Base-by-base conservation (phyloP, 2,329 filamentous ascomycete genomes). In the Colletotrichum gloeosporioides region DNA sequence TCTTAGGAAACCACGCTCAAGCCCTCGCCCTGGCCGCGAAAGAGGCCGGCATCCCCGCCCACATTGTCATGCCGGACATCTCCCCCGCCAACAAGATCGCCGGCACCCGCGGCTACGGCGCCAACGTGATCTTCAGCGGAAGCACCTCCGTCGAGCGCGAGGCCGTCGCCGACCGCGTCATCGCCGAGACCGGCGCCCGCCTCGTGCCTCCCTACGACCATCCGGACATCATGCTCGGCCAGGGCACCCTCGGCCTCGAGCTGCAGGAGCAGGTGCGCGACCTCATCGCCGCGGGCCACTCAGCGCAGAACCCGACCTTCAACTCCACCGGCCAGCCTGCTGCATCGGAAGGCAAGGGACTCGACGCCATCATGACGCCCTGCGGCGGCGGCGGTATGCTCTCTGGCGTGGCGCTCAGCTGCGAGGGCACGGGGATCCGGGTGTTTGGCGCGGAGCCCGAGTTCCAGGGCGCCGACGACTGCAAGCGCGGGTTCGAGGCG, bases 31-130 rank as follows among this genome's bases (percentile, higher is more conserved):
- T 98, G 67, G 96, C 96, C 0, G 96, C 96, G 3, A 89, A 89
- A 22, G 93, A 93, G 49, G 92, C 94, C 82, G 87, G 88, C 69
- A 93, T 98, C 77, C 93, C 94, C 13, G 95, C 95, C 0, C 92
- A 96, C 86, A 96, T 99, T 82, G 93, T 99, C 75, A 99, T 99
- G 96, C 96, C 96, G 0, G 84, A 86, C n/a, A 97, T 97, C 82
- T 94, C 93, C 73, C 93, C 95, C 0, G 91, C 94, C n/a, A 93
- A 93, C 78, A 99, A 99, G 85, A 95, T 98, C 78, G 93, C 94
- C 5, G 96, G 94, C 1, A 98, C 96, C 0, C 88, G 89, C 79
- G 90, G 92, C 8, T 95, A 98, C 84, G 95, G 95, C 77, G 95
- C 95, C 6, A 88, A 89, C 55, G 90, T 99, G 36, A 88, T 95